A percentile compares a stretch with the other conserved stretches of the same genome.
Conservation (phyloP, 495 filamentous ascomycete species). For the Penicillium desertorum region DNA sequence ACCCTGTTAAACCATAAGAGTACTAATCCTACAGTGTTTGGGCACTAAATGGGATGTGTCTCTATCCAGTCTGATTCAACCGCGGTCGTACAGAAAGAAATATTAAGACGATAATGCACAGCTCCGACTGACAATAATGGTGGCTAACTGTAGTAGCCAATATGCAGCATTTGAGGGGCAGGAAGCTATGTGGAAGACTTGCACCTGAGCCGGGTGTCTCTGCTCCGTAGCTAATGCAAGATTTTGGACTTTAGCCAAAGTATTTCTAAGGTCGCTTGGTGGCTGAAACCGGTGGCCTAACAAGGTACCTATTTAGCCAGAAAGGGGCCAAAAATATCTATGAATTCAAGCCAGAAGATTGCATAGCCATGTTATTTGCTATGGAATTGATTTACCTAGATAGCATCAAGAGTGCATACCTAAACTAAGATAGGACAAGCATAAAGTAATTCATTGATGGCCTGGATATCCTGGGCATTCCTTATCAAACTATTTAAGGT, state of each 20-base stretch:
- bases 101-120: background rate
- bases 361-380: background rate
- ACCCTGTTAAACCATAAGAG: background rate
- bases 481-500: background rate
- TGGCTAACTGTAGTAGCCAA: background rate
- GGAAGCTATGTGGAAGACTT: too few relatives aligned
- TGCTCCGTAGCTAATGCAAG: too few relatives aligned
- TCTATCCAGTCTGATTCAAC: background rate
- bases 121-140: background rate
- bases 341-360: background rate
- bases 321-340: background rate
- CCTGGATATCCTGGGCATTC: background rate
- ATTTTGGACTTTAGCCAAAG: too few relatives aligned
- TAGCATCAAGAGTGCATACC: background rate
- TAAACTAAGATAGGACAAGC: background rate
- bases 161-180: too few relatives aligned
- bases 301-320: background rate
- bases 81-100: background rate
- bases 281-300: background rate
- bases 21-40: background rate
- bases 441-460: background rate
- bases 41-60: background rate
- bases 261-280: too few relatives aligned
- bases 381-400: background rate
- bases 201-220: too few relatives aligned